Base-by-base conservation (phyloP, 805 yeast genomes). In the Candida mattraensis region DNA sequence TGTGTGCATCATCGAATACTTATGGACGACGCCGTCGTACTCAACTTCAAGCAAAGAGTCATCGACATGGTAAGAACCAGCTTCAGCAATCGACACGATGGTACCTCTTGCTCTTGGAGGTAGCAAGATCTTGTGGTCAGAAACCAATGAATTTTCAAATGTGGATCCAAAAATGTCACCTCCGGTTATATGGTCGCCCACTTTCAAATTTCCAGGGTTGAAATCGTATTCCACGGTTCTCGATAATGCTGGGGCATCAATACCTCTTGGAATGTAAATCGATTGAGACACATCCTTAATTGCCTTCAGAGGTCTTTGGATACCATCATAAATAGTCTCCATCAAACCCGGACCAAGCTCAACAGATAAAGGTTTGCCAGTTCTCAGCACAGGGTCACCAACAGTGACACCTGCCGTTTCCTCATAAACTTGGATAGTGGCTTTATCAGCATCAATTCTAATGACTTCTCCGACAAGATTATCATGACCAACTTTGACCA, bases 71-170 rank as follows among this genome's bases (percentile, higher is more conserved):
- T 93, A 93, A 40, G 89, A 80, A 51, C 99, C 99, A 36, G 87
- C 76, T 55, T 76, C 81, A 34, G 97, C 96, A 54, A 93, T 75
- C 58, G 83, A 78, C 41, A 91, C 84, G 56, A 93, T 79, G 23
- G 97, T 91, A 76, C 99, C 99, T 67, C 96, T 82, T 15, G 98
- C 98, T 67, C 95, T 84, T 61, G 99, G 99, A 28, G 99, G 99
- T 49, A 93, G 72, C 59, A 93, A 69, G 56, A 93, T 89, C 69
- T 88, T 88, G 70, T 93, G 99, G 68, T 89, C 94, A 44, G 82
- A 78, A 47, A 93, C 70, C 54, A 93, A 74, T 10, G 98, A 91
- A 72, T 93, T 93, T 70, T 93, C 99, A 59, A 77, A 91, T 42
- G 88, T 84, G 34, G 87, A 75, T 59, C 97, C 99, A 58, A 86